Conservation (phyloP, 2,329 filamentous ascomycete species). For the Penicillium polonicum region DNA sequence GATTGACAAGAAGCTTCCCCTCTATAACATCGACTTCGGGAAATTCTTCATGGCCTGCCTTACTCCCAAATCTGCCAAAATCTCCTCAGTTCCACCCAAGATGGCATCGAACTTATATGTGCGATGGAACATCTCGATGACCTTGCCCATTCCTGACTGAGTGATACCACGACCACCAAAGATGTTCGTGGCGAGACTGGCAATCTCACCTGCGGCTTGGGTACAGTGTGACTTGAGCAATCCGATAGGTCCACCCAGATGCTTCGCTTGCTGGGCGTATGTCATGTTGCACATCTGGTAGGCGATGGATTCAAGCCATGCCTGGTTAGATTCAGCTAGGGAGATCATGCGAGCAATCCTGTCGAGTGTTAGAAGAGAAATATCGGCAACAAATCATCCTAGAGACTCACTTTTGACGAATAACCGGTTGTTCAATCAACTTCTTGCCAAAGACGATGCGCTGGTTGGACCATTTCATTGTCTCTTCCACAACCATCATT, state of each 20-base stretch:
- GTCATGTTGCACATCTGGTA: conserved; percentile 87
- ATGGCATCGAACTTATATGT: conserved; percentile 81
- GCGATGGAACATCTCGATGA: conserved; percentile 81
- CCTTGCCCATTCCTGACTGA: conserved; percentile 75
- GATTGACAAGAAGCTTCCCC: background rate
- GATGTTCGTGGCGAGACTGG: conserved; percentile 80
- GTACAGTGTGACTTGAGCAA: conserved; percentile 78
- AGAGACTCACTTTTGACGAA: conserved; percentile 67
- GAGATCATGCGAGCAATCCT: conserved; percentile 84
- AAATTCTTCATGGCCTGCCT: conserved; percentile 81
- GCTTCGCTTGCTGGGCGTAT: conserved; percentile 71
- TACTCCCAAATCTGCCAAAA: conserved; percentile 76
- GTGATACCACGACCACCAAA: conserved; percentile 81
- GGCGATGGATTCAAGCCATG: conserved; percentile 80
- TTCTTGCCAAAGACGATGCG: conserved; percentile 80
- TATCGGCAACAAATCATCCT: background rate
- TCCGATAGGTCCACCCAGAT: conserved; percentile 77
- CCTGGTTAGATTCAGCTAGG: conserved; percentile 75
- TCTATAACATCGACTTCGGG: conserved; percentile 77
- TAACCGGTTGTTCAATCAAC: conserved; percentile 78
- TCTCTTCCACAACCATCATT: conserved; percentile 74
- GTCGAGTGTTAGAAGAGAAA: background rate
- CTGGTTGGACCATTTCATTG: conserved; percentile 85
- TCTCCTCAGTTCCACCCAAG: conserved; percentile 78
- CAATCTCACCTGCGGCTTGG: conserved; percentile 75